These are phyloP conservation scores for Voacanga thouarsii DNA, from an alignment of 257 asterid genomes.

Conservation along the genomic window DNA sequence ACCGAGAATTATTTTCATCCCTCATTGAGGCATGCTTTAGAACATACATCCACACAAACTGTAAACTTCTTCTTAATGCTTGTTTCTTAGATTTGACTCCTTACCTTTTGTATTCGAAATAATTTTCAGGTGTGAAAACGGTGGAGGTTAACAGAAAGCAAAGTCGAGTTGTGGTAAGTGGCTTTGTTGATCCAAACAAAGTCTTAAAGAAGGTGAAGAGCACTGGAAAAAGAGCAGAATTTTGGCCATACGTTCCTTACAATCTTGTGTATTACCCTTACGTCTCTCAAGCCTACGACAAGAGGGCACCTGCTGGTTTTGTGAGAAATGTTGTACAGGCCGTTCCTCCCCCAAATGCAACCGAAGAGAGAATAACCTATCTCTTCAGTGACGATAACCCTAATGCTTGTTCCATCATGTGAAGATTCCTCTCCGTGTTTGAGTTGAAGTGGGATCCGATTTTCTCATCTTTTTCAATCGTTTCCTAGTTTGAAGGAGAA, in stretches of 20 bases:
- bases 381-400: slow-evolving; percentile 88
- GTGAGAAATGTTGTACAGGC: slow-evolving; percentile 54
- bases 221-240: slow-evolving; percentile 80
- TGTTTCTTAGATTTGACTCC: too few relatives aligned
- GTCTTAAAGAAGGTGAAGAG: slow-evolving; percentile 63
- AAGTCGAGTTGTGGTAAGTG: slow-evolving; percentile 65
- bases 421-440: slow-evolving; percentile 14
- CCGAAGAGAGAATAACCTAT: slow-evolving; percentile 54
- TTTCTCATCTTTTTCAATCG: neutral
- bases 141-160: slow-evolving; percentile 68
- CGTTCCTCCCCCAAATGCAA: slow-evolving; percentile 39
- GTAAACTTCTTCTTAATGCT: too few relatives aligned
- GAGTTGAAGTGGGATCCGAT: neutral
- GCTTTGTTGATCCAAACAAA: slow-evolving; percentile 60
- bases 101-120: neutral
- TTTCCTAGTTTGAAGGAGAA: neutral
- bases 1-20: too few relatives aligned
- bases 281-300: slow-evolving; percentile 63
- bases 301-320: slow-evolving; percentile 74
- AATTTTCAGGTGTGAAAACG: slow-evolving; percentile 54
- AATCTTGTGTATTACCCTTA: slow-evolving; percentile 69
- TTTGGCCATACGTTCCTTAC: slow-evolving; percentile 86
- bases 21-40: neutral
- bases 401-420: slow-evolving; percentile 80
- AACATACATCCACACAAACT: too few relatives aligned